A percentile compares a stretch with the other conserved stretches of the same genome.
Conservation (phyloP, 768 basidiomycete genomes). For the Russula compacta region DNA sequence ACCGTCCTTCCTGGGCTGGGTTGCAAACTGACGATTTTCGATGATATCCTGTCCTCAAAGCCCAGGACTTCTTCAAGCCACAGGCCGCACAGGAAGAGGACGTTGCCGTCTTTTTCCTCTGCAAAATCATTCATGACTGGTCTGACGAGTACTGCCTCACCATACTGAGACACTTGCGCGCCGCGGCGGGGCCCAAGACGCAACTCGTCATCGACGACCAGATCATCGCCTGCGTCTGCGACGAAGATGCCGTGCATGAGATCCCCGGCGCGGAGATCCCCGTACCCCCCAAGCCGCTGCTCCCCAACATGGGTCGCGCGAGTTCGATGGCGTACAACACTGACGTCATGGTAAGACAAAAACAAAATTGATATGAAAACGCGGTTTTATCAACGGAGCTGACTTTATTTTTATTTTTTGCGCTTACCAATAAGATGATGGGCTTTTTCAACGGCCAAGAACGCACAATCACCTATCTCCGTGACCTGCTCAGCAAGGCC, state of each 20-base stretch:
- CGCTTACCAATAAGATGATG: no score
- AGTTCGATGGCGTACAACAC: slow-evolving; percentile 13
- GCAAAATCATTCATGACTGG: slow-evolving; percentile 29
- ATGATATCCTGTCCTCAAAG: not conserved
- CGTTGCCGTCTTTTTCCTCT: slow-evolving; percentile 25
- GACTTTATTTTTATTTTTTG: no score
- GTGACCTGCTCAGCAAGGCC: not conserved
- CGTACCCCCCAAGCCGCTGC: slow-evolving; percentile 21
- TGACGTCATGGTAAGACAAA: slow-evolving; percentile 20
- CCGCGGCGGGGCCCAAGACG: slow-evolving; percentile 21
- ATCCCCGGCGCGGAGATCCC: slow-evolving; percentile 15
- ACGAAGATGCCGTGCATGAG: slow-evolving; percentile 8
- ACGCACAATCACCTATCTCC: no score
- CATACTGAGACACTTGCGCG: slow-evolving; percentile 24
- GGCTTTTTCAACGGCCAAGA: no score
- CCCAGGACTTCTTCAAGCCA: slow-evolving; percentile 25
- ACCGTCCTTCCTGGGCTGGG: not conserved
- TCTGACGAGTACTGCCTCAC: slow-evolving; percentile 25
- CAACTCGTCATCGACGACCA: slow-evolving; percentile 25
- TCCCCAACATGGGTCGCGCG: slow-evolving; percentile 22
- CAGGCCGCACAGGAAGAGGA: slow-evolving; percentile 22
- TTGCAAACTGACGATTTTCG: not conserved
- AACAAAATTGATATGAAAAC: not conserved
- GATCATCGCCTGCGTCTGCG: slow-evolving; percentile 22
- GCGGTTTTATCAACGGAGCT: no score